phyloP scores from a whole-genome alignment of 768 basidiomycete genomes.

The Cyclocybe cylindracea region DNA sequence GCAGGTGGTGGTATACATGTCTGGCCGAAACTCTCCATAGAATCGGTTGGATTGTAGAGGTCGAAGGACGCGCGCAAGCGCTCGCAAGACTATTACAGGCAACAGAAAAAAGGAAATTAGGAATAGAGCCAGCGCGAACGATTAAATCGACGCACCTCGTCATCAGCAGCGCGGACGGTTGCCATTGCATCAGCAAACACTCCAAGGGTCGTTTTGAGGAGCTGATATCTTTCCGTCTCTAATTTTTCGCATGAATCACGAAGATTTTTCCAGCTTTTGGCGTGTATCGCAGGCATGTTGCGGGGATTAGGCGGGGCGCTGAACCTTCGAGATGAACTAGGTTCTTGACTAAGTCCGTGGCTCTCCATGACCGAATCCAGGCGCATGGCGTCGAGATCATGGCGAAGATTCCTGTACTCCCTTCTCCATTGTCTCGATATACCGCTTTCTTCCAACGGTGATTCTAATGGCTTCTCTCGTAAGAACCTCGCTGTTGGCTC shows the following conservation, averaged over 20 bases:
- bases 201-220: slow-evolving; percentile 13
- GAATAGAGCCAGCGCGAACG: slow-evolving; percentile 2
- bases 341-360: not conserved
- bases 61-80: not conserved
- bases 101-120: slow-evolving; percentile 8
- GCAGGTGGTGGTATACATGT: too few relatives aligned
- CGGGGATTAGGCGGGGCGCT: not conserved
- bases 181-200: slow-evolving; percentile 11
- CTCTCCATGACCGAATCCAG: slow-evolving; percentile 10
- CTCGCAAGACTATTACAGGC: slow-evolving; percentile 1
- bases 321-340: not conserved
- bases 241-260: slow-evolving; percentile 14
- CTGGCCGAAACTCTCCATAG: too few relatives aligned
- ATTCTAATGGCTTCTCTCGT: slow-evolving; percentile 3
- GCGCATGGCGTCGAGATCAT: slow-evolving; percentile 10
- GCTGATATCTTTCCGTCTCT: slow-evolving; percentile 11
- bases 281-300: not conserved
- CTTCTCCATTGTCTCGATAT: slow-evolving; percentile 17
- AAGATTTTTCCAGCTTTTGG: slow-evolving; percentile 12
- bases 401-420: slow-evolving; percentile 17
- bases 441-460: not conserved
- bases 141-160: slow-evolving; percentile 8
- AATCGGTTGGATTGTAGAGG: slow-evolving; percentile 1
- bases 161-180: slow-evolving; percentile 9
- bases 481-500: slow-evolving; percentile 12